These are phyloP conservation scores for Antitrichia curtipendula DNA, from an alignment of 225 moss, liverwort and hornwort genomes.

Conservation along the genomic window DNA sequence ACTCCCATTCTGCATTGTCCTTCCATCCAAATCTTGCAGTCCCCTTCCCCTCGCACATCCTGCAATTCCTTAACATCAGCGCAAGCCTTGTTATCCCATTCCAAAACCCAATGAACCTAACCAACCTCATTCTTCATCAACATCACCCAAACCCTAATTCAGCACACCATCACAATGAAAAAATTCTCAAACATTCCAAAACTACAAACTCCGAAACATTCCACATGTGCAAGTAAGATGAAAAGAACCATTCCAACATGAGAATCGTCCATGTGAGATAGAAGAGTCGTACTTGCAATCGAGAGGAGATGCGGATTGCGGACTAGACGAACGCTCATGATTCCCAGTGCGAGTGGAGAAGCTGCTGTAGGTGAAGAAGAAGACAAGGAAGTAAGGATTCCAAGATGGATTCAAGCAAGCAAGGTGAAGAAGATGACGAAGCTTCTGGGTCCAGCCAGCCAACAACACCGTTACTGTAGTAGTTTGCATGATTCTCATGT, in stretches of 20 bases:
- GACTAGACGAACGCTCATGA: neutral
- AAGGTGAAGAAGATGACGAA: neutral
- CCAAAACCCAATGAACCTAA: neutral
- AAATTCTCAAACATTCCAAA: neutral
- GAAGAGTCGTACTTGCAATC: neutral
- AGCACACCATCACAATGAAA: neutral
- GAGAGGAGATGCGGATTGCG: neutral
- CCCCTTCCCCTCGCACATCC: slow-evolving; percentile 3
- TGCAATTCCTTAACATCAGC: neutral
- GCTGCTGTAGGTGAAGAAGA: neutral
- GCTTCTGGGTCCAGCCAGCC: neutral
- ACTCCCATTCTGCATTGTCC: neutral
- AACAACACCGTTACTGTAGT: neutral
- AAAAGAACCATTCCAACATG: neutral
- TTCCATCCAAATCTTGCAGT: slow-evolving; percentile 2
- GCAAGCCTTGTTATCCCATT: neutral
- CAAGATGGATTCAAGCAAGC: neutral
- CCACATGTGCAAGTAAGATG: neutral
- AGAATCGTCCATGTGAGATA: neutral
- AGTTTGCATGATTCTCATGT: neutral
- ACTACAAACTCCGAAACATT: neutral
- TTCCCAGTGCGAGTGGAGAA: neutral
- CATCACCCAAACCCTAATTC: neutral
- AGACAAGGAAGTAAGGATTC: neutral
- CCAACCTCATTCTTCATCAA: neutral